These are phyloP conservation scores for Elsinoe perseae DNA, from an alignment of 2,329 filamentous ascomycete species.

Conservation along the genomic window DNA sequence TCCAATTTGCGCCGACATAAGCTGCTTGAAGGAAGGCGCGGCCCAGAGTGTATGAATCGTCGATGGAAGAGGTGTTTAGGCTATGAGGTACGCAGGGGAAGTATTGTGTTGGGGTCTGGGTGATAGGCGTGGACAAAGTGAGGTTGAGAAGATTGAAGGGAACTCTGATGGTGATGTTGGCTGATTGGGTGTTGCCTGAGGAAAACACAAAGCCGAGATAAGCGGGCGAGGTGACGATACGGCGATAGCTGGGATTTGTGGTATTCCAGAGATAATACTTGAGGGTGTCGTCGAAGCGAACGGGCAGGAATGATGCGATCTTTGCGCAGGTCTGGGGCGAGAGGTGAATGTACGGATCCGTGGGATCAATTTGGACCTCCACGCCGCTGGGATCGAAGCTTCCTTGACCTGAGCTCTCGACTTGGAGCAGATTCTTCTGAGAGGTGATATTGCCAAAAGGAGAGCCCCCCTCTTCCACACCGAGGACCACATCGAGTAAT, in stretches of 20 bases:
- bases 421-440: background rate
- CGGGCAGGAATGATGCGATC: slow-evolving; percentile 26
- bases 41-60: slow-evolving; percentile 33
- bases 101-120: slow-evolving; percentile 31
- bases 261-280: slow-evolving; percentile 29
- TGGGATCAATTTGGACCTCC: background rate
- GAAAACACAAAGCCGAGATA: slow-evolving; percentile 37
- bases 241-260: slow-evolving; percentile 27
- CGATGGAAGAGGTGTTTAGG: background rate
- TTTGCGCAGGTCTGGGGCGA: background rate
- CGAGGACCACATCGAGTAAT: slow-evolving; percentile 20
- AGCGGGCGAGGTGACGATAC: slow-evolving; percentile 37
- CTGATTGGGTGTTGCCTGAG: slow-evolving; percentile 23
- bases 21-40: slow-evolving; percentile 44
- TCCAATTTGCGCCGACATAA: slow-evolving; percentile 39
- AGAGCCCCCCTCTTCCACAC: slow-evolving; percentile 19
- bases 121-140: slow-evolving; percentile 35
- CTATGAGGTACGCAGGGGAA: slow-evolving; percentile 36
- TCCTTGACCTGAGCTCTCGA: background rate
- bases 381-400: background rate
- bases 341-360: background rate
- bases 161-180: slow-evolving; percentile 37
- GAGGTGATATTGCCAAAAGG: slow-evolving; percentile 10
- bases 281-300: slow-evolving; percentile 21
- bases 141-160: slow-evolving; percentile 32